phyloP scores from a whole-genome alignment of 805 yeast genomes.

The Saturnispora quitensis region DNA sequence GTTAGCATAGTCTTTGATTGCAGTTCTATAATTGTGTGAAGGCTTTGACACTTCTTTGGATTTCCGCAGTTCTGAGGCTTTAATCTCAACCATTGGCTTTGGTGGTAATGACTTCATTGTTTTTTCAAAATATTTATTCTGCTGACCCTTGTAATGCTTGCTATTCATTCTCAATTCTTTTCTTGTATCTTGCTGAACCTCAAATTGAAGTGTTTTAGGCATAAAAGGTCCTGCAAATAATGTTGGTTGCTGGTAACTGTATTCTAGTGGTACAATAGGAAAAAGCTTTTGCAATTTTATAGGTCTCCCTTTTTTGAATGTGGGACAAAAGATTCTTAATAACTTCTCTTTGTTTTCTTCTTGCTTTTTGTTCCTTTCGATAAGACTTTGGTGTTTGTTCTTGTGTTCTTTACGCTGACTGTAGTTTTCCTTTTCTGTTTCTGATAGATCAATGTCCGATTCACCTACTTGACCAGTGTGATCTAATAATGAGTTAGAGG shows the following conservation, averaged over 20 bases:
- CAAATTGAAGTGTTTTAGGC: slow-evolving; percentile 53
- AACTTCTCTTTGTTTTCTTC: slow-evolving; percentile 26
- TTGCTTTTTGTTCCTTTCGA: slow-evolving; percentile 14
- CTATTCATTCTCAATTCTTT: slow-evolving; percentile 35
- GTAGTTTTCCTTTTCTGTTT: slow-evolving; percentile 24
- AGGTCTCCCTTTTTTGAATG: slow-evolving; percentile 44
- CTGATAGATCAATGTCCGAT: slow-evolving; percentile 19
- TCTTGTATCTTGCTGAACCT: slow-evolving; percentile 53
- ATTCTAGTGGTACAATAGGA: slow-evolving; percentile 46
- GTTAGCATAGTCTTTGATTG: slow-evolving; percentile 31
- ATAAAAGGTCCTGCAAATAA: slow-evolving; percentile 35
- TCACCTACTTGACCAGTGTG: slow-evolving; percentile 15
- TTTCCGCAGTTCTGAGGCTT: slow-evolving; percentile 22
- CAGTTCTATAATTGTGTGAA: slow-evolving; percentile 8
- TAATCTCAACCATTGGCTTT: slow-evolving; percentile 21
- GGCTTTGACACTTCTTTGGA: slow-evolving; percentile 11
- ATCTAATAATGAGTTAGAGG: slow-evolving; percentile 19
- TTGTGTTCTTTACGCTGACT: slow-evolving; percentile 7
- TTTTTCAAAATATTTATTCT: slow-evolving; percentile 6
- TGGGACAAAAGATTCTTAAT: slow-evolving; percentile 50
- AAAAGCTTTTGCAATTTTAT: slow-evolving; percentile 60
- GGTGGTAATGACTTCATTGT: slow-evolving; percentile 11
- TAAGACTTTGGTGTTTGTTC: slow-evolving; percentile 7
- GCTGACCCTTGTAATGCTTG: slow-evolving; percentile 15
- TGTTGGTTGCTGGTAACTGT: slow-evolving; percentile 44